A percentile compares a stretch with the other conserved stretches of the same genome.
phyloP scores from a whole-genome alignment of 2,329 filamentous ascomycete genomes.

The Fusarium sulawesiense region DNA sequence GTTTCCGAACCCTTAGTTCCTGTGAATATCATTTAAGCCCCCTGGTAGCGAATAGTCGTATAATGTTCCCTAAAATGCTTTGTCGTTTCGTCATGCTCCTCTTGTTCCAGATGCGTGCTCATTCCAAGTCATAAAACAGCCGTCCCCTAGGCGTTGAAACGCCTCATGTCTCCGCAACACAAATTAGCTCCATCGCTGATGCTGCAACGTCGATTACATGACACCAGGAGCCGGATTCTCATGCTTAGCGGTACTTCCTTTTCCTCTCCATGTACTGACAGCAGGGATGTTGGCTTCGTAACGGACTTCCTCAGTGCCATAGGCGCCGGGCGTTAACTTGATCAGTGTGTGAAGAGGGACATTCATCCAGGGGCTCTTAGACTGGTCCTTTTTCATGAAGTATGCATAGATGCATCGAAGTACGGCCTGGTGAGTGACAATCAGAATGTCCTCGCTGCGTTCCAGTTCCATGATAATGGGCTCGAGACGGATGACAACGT shows the following conservation, averaged over 20 bases:
- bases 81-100: slow-evolving; percentile 22
- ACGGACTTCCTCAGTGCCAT: slow-evolving; percentile 89
- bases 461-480: slow-evolving; percentile 99
- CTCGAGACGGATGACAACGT: slow-evolving; percentile 96
- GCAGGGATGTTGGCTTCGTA: slow-evolving; percentile 93
- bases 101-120: slow-evolving; percentile 30
- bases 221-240: slow-evolving; percentile 67
- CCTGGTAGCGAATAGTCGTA: slow-evolving; percentile 20
- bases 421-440: slow-evolving; percentile 97
- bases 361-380: slow-evolving; percentile 97
- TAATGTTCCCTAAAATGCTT: slow-evolving; percentile 28
- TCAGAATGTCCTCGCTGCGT: slow-evolving; percentile 94
- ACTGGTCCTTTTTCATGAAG: slow-evolving; percentile 97
- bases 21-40: slow-evolving; percentile 11
- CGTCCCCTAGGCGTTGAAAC: background rate
- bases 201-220: slow-evolving; percentile 39
- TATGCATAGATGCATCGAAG: slow-evolving; percentile 98
- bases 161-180: background rate
- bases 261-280: slow-evolving; percentile 95
- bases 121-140: slow-evolving; percentile 33
- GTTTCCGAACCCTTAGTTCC: slow-evolving; percentile 5
- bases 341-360: slow-evolving; percentile 96
- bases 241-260: slow-evolving; percentile 92
- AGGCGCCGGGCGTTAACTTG: slow-evolving; percentile 93
- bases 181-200: background rate